A percentile compares a stretch with the other conserved stretches of the same genome.
These are phyloP conservation scores for Yamadazyma buinensis DNA, from an alignment of 1,139 yeast genomes.

Conservation along the genomic window DNA sequence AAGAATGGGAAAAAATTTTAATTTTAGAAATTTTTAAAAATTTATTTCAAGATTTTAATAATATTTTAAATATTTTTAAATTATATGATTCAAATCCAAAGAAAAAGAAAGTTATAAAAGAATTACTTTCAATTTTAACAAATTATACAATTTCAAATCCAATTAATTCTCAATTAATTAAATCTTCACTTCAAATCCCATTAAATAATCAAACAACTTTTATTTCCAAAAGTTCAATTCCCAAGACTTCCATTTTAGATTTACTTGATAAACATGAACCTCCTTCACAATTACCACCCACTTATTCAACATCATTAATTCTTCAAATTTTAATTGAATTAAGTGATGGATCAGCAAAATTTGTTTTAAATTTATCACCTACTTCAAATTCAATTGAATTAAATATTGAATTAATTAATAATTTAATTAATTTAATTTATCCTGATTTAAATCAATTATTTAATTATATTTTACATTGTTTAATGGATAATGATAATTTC, in stretches of 20 bases:
- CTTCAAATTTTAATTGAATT: slow-evolving; percentile 50
- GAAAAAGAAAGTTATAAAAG: slow-evolving; percentile 60
- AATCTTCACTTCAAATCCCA: slow-evolving; percentile 19
- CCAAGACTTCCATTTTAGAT: slow-evolving; percentile 62
- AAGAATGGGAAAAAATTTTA: slow-evolving; percentile 65
- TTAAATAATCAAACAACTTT: too few species aligned
- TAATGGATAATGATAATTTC: slow-evolving; percentile 64
- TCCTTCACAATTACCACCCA: slow-evolving; percentile 46
- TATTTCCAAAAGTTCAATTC: slow-evolving; percentile 19
- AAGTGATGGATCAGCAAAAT: slow-evolving; percentile 66
- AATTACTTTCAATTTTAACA: slow-evolving; percentile 49
- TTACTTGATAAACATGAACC: slow-evolving; percentile 76
- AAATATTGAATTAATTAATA: slow-evolving; percentile 36
- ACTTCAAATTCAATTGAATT: slow-evolving; percentile 24
- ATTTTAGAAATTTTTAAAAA: slow-evolving; percentile 69
- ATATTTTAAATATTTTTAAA: slow-evolving; percentile 51
- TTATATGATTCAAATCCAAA: slow-evolving; percentile 59
- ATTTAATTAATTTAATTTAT: slow-evolving; percentile 42
- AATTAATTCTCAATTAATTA: slow-evolving; percentile 30
- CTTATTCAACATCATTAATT: slow-evolving; percentile 61
- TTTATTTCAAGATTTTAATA: slow-evolving; percentile 52
- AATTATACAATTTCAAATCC: slow-evolving; percentile 26
- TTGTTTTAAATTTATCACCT: slow-evolving; percentile 42
- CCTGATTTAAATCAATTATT: slow-evolving; percentile 45
- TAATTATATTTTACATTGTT: slow-evolving; percentile 54